Conservation (phyloP, 2,329 filamentous ascomycete species). For the Falciphora oryzae region DNA sequence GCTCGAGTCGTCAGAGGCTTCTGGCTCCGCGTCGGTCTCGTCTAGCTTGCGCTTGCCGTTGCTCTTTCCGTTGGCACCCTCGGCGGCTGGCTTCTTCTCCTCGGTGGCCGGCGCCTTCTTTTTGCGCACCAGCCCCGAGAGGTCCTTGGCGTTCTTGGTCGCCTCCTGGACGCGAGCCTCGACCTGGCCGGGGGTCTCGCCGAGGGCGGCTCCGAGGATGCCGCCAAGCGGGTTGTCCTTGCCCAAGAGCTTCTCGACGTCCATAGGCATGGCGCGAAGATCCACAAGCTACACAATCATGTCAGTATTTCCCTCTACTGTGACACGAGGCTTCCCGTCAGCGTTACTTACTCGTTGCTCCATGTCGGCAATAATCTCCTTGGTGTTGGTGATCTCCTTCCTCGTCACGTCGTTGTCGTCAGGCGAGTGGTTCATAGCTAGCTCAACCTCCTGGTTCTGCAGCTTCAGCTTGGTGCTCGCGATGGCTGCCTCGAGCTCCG, state of each 20-base stretch:
- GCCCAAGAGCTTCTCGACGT: conserved; percentile 49
- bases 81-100: conserved; percentile 20
- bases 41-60: conserved; percentile 19
- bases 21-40: conserved; percentile 15
- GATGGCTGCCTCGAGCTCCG: conserved; percentile 69
- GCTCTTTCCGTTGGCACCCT: conserved; percentile 26
- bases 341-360: conserved; percentile 57
- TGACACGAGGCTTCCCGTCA: conserved; percentile 10
- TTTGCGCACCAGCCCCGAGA: conserved; percentile 69
- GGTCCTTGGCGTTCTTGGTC: conserved; percentile 66
- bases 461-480: conserved; percentile 66
- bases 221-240: conserved; percentile 42
- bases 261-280: conserved; percentile 57
- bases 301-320: not conserved
- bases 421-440: conserved; percentile 56
- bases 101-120: conserved; percentile 31
- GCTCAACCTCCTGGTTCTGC: conserved; percentile 60
- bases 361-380: conserved; percentile 74
- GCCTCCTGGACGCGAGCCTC: conserved; percentile 65
- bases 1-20: not conserved
- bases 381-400: conserved; percentile 63
- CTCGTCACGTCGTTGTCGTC: conserved; percentile 61
- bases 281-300: conserved; percentile 53
- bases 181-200: conserved; percentile 54
- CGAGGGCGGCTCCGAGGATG: conserved; percentile 57